A percentile compares a stretch with the other conserved stretches of the same genome.
Conservation (phyloP, 208 protist genomes). For the Leishmania tarentolae region DNA sequence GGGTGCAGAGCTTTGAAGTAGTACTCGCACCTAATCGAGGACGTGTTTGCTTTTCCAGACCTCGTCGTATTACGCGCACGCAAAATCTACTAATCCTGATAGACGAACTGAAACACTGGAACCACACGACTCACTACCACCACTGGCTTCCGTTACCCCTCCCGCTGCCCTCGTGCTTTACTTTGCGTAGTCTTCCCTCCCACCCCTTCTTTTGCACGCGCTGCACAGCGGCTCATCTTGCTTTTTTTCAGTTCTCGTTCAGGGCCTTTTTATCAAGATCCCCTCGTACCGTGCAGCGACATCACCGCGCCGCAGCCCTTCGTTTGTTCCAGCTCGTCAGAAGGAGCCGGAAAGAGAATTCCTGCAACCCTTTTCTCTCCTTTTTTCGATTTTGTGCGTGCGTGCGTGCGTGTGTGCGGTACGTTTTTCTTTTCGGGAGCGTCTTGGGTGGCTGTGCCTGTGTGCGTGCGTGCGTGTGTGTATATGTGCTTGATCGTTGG, state of each 20-base stretch:
- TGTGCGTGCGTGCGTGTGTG: not conserved
- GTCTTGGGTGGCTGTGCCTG: not conserved
- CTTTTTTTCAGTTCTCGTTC: not conserved
- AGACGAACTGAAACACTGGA: not conserved
- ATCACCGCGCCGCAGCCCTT: not conserved
- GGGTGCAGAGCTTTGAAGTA: not conserved
- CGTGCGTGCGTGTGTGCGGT: not conserved
- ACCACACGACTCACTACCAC: not conserved
- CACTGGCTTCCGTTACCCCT: not conserved
- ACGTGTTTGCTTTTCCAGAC: not conserved
- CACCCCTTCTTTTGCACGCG: not conserved
- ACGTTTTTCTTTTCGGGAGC: not conserved
- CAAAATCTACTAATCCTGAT: not conserved
- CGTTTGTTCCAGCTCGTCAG: not conserved
- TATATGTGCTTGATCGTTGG: not conserved
- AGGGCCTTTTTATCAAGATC: not conserved
- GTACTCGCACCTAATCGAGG: not conserved
- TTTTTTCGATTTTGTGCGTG: not conserved
- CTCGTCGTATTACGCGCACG: not conserved
- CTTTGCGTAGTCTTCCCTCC: not conserved
- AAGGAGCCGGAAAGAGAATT: constrained; percentile 4
- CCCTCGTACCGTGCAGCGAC: no score
- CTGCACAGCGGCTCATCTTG: not conserved
- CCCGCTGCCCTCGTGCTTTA: not conserved
- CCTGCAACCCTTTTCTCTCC: not conserved